A percentile compares a stretch with the other conserved stretches of the same genome.
Conservation (phyloP, 2,329 filamentous ascomycete genomes). For the Aspergillus pseudonomiae region DNA sequence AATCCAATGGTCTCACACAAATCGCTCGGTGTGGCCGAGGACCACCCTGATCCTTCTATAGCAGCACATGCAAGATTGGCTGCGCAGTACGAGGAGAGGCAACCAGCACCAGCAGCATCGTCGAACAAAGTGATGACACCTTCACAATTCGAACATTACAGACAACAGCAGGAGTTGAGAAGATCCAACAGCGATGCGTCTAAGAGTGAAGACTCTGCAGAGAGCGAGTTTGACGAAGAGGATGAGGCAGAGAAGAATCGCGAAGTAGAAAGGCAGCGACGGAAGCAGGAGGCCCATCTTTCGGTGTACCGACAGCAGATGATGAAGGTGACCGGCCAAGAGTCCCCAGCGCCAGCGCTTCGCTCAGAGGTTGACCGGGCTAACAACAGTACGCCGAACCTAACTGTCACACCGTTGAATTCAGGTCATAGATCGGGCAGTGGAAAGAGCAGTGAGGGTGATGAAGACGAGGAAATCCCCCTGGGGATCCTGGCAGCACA, state of each 20-base stretch:
- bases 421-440: conserved; percentile 41
- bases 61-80: conserved; percentile 49
- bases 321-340: conserved; percentile 91
- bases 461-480: conserved; percentile 86
- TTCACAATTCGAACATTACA: conserved; percentile 81
- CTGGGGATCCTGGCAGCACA: conserved; percentile 85
- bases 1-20: conserved; percentile 20
- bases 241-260: conserved; percentile 77
- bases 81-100: conserved; percentile 46
- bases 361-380: conserved; percentile 62
- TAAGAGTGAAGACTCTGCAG: conserved; percentile 56
- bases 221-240: conserved; percentile 73
- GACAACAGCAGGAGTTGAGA: conserved; percentile 69
- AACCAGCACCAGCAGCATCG: conserved; percentile 38
- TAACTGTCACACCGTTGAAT: conserved; percentile 47
- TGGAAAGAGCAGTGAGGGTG: conserved; percentile 54
- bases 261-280: conserved; percentile 73
- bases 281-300: conserved; percentile 88
- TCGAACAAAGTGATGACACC: conserved; percentile 85
- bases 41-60: conserved; percentile 36
- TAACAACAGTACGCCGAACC: conserved; percentile 64
- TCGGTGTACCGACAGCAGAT: conserved; percentile 89
- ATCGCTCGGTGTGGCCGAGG: conserved; percentile 17
- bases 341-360: conserved; percentile 52
- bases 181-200: conserved; percentile 55